Evolutionary conservation across 129 eudicot species (phyloP).

Genomic region (Chrysanthemum lavandulifolium): DNA sequence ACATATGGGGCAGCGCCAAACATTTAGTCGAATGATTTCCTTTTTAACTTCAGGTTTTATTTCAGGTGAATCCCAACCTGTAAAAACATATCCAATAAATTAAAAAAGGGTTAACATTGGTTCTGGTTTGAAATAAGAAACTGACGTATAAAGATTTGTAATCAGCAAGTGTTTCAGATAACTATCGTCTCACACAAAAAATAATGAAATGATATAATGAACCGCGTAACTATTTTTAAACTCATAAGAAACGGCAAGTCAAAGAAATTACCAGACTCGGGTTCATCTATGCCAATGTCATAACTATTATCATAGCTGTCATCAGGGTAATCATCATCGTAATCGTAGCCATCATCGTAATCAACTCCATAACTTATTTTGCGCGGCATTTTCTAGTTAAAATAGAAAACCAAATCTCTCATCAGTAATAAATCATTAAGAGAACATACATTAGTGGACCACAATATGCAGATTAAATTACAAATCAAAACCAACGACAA

Average conservation of each 20-base stretch:
- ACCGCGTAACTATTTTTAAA: conserved; percentile 13
- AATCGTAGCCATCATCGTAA: conserved; percentile 61
- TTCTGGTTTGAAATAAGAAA: background rate
- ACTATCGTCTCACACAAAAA: background rate
- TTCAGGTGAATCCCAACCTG: conserved; percentile 27
- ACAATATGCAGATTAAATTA: background rate
- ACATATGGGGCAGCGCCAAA: conserved; percentile 91
- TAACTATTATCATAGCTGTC: conserved; percentile 46
- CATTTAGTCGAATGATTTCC: conserved; percentile 39
- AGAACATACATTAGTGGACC: conserved; percentile 3
- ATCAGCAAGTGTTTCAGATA: background rate
- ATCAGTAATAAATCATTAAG: background rate
- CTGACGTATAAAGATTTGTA: background rate
- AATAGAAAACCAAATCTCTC: conserved; percentile 5
- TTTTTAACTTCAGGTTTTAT: conserved; percentile 22
- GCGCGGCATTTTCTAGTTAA: conserved; percentile 67
- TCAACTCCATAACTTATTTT: conserved; percentile 64
- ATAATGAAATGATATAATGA: conserved; percentile 6
- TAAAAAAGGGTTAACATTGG: background rate
- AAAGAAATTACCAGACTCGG: conserved; percentile 40
- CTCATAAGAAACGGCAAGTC: conserved; percentile 13
- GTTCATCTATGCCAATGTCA: conserved; percentile 36
- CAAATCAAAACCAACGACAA: conserved; percentile 12
- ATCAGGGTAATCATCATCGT: conserved; percentile 53
- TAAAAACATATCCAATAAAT: background rate